Evolutionary conservation across 1,284 basidiomycete genomes (phyloP).

Genomic region (Papiliotrema flavescens): DNA sequence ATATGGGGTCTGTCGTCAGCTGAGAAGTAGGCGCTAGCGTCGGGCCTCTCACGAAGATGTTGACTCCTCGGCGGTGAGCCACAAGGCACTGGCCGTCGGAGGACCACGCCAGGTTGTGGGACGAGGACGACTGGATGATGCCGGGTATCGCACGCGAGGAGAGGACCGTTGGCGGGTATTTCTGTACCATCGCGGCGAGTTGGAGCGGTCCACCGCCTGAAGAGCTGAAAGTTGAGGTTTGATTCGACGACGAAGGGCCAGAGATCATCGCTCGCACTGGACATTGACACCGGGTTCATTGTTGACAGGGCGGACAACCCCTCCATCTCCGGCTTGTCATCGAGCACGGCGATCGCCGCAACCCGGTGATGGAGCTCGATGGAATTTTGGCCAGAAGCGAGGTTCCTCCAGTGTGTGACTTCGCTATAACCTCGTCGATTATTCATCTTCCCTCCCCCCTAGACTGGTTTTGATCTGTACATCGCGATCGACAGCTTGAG

Average conservation of each 20-base stretch:
- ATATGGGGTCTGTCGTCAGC: conserved; percentile 32
- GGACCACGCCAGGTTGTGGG: conserved; percentile 32
- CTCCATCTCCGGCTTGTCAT: too few species aligned
- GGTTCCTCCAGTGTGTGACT: not conserved
- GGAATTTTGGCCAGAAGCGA: not conserved
- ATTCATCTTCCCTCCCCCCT: not conserved
- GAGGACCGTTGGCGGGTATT: conserved; percentile 13
- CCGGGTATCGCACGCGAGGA: conserved; percentile 8
- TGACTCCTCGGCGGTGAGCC: conserved; percentile 23
- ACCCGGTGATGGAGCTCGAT: not conserved
- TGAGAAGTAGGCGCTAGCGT: not conserved
- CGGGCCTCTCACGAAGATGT: conserved; percentile 17
- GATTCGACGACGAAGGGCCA: too few species aligned
- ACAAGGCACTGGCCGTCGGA: conserved; percentile 42
- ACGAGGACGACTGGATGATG: conserved; percentile 10
- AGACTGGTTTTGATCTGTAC: not conserved
- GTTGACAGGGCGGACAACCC: too few species aligned
- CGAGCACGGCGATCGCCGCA: too few species aligned
- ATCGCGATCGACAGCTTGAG: not conserved
- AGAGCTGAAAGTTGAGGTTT: too few species aligned
- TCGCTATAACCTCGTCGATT: not conserved
- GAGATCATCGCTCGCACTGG: too few species aligned
- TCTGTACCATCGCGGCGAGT: not conserved
- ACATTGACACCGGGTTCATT: too few species aligned
- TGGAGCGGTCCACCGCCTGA: too few species aligned